Evolutionary conservation across 176 grass and related monocot species (phyloP), one percentile per base, ranked within the genome.

Genomic region (Calamus simplicifolius): DNA sequence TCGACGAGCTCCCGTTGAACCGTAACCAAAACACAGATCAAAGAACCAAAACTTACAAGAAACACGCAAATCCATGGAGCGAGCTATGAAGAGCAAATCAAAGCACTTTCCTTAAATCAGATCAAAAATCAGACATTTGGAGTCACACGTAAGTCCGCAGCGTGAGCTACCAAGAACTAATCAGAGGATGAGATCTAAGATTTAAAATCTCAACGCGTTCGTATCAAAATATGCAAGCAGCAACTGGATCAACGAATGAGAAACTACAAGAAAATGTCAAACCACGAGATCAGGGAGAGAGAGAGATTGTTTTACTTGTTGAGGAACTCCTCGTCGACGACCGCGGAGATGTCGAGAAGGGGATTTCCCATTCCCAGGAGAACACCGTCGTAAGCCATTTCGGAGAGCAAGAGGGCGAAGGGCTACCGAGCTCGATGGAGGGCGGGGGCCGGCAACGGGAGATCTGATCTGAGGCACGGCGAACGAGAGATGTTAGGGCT

Each of bases 331-430:
- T 93, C 67, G 63, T 99, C 94, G 73, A 99, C 94, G 59, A 89
- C 79, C 27, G 94, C 87, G 27, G 94, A 99, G 43, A 99, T 99
- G 81, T 99, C 94, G 60, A 99, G 88, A 38, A 99, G 94, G 64
- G 94, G 94, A 57, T 99, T 99, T 27, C 94, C 88, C 94, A 93
- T 99, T 63, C 94, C 94, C 55, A 99, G 64, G 56, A 99, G 94
- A 10, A 99, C 51, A 18, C 94, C 94, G 48, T 99, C 87, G 59
- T 16, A 58, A 29, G 23, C 29, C 63, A 65, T 63, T 49, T 14
- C 52, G 50, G n/a, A 19, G n/a, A 52, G 38, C 51, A 5, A 31
- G 35, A 21, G 62, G 60, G 66, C 57, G 66, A 54, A 10, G 56
- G 54, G 48, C 77, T 78, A 62, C 50, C 1, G 27, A 58, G 52